Base-by-base conservation (phyloP, 2,329 filamentous ascomycete genomes). In the Pseudogymnoascus sp. region DNA sequence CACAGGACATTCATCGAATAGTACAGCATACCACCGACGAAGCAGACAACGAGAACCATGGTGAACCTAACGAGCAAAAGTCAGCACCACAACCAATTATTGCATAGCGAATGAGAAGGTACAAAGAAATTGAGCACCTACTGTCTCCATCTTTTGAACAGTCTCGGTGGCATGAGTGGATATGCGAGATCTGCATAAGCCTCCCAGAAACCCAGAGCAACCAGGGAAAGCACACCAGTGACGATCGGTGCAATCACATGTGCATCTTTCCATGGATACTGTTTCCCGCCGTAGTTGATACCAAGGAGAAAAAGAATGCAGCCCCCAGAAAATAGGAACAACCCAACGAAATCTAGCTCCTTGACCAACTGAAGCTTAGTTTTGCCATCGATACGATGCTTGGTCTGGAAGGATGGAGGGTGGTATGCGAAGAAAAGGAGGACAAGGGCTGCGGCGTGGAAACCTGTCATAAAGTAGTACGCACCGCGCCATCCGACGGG, bases 381-480 rank as follows among this genome's bases (percentile, higher is more conserved):
- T 35, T 35, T 35, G 33, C 33, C 33, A 35, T 35, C 33, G 33
- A 35, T 35, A 10, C 33, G 33, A 35, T 35, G 33, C 11, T 35
- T 35, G 11, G 33, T 35, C 33, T 35, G 11, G 33, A 35, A 35
- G 33, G 33, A 13, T 35, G 33, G 33, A 35, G 33, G 33, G 33
- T 35, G 33, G 33, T 35, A 35, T 35, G 70, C 72, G 38, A 74
- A 68, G 64, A 71, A 72, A 35, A 77, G 67, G 59, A 75, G 67
- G 17, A 73, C 59, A 17, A 69, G 65, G 2, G 67, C 46, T 15
- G 61, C 60, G 44, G 33, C 53, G 26, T 77, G 69, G 63, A 70
- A 75, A 5, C 70, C 70, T 56, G 74, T 73, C 60, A 70, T 72
- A 66, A 68, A 76, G 67, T 71, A 76, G 65, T 74, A 75, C 37